phyloP scores from a whole-genome alignment of 2,329 filamentous ascomycete species.

The Diaporthe citriasiana region DNA sequence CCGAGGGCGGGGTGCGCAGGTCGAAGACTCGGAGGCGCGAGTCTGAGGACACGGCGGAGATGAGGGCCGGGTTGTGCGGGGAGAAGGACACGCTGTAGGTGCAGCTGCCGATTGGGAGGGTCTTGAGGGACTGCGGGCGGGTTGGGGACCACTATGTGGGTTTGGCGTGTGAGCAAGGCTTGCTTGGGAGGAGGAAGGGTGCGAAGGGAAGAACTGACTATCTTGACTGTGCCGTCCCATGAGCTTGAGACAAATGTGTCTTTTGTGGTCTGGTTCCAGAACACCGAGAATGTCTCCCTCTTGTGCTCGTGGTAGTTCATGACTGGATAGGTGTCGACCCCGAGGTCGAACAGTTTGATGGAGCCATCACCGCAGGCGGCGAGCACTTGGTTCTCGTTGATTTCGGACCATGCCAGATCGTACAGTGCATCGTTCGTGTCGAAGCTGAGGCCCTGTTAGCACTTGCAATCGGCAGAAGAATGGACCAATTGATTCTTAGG shows the following conservation, averaged over 20 bases:
- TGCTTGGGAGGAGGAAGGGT: not conserved
- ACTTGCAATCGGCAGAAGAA: not conserved
- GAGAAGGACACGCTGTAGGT: conserved; percentile 95
- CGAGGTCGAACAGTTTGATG: conserved; percentile 92
- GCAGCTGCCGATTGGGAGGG: conserved; percentile 91
- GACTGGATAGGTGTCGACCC: conserved; percentile 85
- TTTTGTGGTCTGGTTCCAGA: conserved; percentile 93
- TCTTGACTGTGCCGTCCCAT: conserved; percentile 96
- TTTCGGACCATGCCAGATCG: conserved; percentile 94
- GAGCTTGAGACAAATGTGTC: conserved; percentile 91
- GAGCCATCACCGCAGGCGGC: conserved; percentile 93
- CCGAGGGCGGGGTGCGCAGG: conserved; percentile 85
- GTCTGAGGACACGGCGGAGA: conserved; percentile 91
- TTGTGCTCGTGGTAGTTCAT: conserved; percentile 95
- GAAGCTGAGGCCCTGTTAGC: conserved; percentile 71
- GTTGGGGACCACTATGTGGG: conserved; percentile 84
- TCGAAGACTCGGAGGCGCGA: conserved; percentile 93
- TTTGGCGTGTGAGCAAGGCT: not conserved
- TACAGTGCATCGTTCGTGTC: conserved; percentile 98
- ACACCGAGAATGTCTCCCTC: conserved; percentile 90
- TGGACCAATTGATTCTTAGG: not conserved
- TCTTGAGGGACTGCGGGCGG: conserved; percentile 80
- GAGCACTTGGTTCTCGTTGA: conserved; percentile 94
- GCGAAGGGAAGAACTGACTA: conserved; percentile 62
- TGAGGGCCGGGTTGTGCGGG: conserved; percentile 85